Conservation (phyloP, 1,284 basidiomycete species). For the Sporisorium exsertum region DNA sequence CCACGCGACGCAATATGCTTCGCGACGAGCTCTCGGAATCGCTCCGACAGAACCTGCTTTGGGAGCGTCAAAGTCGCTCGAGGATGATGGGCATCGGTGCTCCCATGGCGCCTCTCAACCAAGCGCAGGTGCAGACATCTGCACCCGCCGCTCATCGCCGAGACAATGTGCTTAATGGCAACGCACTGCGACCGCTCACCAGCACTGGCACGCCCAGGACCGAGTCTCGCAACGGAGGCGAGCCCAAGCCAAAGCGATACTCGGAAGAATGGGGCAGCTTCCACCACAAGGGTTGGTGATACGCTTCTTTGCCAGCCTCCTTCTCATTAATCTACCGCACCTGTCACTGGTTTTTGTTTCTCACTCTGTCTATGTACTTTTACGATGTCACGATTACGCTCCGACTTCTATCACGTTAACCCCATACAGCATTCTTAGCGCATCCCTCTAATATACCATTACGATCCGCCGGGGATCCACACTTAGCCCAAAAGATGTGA, state of each 20-base stretch:
- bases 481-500: neutral
- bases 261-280: constrained; percentile 62
- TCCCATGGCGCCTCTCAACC: constrained; percentile 26
- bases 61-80: constrained; percentile 76
- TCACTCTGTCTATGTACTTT: constrained; percentile 39
- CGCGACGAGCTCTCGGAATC: constrained; percentile 86
- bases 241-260: constrained; percentile 41
- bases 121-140: constrained; percentile 20
- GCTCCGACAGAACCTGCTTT: constrained; percentile 82
- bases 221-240: constrained; percentile 16
- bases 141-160: constrained; percentile 15
- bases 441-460: constrained; percentile 29
- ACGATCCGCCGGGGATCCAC: constrained; percentile 22
- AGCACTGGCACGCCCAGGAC: constrained; percentile 31
- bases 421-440: constrained; percentile 1
- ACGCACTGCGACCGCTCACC: constrained; percentile 56
- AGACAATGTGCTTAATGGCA: constrained; percentile 56
- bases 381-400: constrained; percentile 21
- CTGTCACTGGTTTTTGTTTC: neutral
- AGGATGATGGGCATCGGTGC: constrained; percentile 65
- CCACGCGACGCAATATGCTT: constrained; percentile 85
- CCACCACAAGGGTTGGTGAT: constrained; percentile 65
- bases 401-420: constrained; percentile 12
- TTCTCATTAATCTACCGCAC: neutral
- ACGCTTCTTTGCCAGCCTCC: neutral